Percentiles rank a stretch among this genome's conserved stretches.
These are phyloP conservation scores for Dendrobium officinale DNA, from an alignment of 106 monocot genomes.

Conservation along the genomic window DNA sequence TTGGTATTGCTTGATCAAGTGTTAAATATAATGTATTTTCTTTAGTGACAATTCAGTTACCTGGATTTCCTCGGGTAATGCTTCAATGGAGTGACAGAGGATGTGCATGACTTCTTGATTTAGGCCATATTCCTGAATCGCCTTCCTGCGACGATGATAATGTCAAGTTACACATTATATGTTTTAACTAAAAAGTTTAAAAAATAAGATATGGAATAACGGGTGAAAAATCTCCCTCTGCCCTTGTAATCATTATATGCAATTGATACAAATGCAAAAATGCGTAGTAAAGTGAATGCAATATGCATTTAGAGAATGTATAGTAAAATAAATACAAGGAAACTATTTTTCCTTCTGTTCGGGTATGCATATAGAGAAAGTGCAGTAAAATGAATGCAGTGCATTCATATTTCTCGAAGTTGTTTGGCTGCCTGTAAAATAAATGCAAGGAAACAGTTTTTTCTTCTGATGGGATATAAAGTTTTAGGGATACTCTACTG, in stretches of 20 bases:
- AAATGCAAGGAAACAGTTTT: no score
- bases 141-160: conserved; percentile 44
- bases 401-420: no score
- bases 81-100: conserved; percentile 64
- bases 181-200: not conserved
- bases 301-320: no score
- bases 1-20: not conserved
- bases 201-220: not conserved
- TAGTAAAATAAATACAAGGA: no score
- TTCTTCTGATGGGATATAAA: no score
- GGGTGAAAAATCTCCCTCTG: not conserved
- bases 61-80: conserved; percentile 59
- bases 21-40: not conserved
- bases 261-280: not conserved
- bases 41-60: conserved; percentile 15
- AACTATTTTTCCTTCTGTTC: no score
- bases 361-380: no score
- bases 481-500: no score
- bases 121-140: conserved; percentile 61
- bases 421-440: no score
- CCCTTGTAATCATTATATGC: not conserved
- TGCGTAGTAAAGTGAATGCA: no score
- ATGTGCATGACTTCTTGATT: conserved; percentile 51
- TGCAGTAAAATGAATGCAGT: no score
- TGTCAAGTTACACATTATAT: not conserved